Evolutionary conservation across 345 rosid species (phyloP).

Genomic region (Murraya paniculata): DNA sequence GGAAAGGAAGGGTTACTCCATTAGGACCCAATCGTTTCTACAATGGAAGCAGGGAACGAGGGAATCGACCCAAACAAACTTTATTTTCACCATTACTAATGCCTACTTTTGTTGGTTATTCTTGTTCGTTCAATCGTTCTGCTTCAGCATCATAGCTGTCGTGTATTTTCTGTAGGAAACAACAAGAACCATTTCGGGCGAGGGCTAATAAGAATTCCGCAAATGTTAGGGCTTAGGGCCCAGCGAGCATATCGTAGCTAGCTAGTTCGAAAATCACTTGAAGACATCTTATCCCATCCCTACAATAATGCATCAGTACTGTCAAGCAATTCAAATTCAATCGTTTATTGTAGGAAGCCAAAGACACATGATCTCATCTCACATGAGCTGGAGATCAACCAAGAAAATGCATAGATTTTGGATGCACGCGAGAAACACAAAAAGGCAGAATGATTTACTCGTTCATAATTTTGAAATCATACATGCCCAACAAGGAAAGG

Average conservation of each 20-base stretch:
- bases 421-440: slow-evolving; percentile 15
- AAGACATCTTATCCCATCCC: not conserved
- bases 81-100: not conserved
- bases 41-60: not conserved
- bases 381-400: slow-evolving; percentile 6
- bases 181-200: not conserved
- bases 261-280: slow-evolving; percentile 5
- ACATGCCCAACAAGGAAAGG: not conserved
- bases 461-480: slow-evolving; percentile 6
- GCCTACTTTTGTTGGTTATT: not conserved
- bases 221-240: slow-evolving; percentile 6
- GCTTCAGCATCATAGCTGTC: slow-evolving; percentile 2
- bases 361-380: not conserved
- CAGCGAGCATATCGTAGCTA: not conserved
- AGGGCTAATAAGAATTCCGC: not conserved
- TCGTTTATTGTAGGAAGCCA: not conserved
- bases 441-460: not conserved
- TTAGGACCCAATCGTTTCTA: not conserved
- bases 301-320: not conserved
- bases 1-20: not conserved
- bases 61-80: not conserved
- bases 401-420: not conserved
- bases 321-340: not conserved
- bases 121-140: not conserved
- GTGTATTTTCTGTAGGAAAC: not conserved